These are phyloP conservation scores for Dipodascus albidus DNA, from an alignment of 805 yeast genomes.

Conservation along the genomic window DNA sequence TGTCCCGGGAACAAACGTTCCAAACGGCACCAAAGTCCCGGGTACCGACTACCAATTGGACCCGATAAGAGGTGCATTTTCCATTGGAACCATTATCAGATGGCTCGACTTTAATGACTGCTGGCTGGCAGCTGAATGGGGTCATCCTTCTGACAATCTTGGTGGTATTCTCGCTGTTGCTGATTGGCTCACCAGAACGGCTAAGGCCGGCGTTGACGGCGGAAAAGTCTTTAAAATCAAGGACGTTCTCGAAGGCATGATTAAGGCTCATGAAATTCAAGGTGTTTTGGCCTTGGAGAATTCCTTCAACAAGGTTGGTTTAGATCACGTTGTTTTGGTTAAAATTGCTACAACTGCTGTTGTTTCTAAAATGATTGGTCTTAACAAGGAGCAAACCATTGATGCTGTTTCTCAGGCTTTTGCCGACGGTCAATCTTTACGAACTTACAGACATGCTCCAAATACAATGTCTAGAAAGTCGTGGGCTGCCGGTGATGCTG, in stretches of 20 bases:
- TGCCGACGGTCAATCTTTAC: conserved; percentile 46
- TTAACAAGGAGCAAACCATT: conserved; percentile 37
- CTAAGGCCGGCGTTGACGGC: conserved; percentile 28
- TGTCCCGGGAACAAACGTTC: conserved; percentile 45
- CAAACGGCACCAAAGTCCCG: conserved; percentile 43
- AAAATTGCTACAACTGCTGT: conserved; percentile 53
- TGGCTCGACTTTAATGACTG: conserved; percentile 56
- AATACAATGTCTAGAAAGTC: conserved; percentile 53
- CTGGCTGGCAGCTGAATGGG: conserved; percentile 65
- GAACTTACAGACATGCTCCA: conserved; percentile 56
- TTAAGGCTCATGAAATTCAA: conserved; percentile 54
- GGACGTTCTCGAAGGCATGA: conserved; percentile 45
- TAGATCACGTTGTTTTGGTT: conserved; percentile 48
- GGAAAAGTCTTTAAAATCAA: conserved; percentile 36
- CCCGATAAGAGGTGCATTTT: conserved; percentile 48
- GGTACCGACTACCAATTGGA: conserved; percentile 42
- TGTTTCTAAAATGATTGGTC: conserved; percentile 42
- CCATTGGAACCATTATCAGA: conserved; percentile 44
- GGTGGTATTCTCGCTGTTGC: conserved; percentile 51
- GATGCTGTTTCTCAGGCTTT: conserved; percentile 50
- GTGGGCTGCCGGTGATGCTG: conserved; percentile 61
- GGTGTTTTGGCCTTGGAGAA: conserved; percentile 48
- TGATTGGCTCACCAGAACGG: conserved; percentile 39
- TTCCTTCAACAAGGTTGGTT: conserved; percentile 47
- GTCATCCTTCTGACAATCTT: conserved; percentile 51